Base-by-base conservation (phyloP, 306 rosid species). In the Luffa acutangula region DNA sequence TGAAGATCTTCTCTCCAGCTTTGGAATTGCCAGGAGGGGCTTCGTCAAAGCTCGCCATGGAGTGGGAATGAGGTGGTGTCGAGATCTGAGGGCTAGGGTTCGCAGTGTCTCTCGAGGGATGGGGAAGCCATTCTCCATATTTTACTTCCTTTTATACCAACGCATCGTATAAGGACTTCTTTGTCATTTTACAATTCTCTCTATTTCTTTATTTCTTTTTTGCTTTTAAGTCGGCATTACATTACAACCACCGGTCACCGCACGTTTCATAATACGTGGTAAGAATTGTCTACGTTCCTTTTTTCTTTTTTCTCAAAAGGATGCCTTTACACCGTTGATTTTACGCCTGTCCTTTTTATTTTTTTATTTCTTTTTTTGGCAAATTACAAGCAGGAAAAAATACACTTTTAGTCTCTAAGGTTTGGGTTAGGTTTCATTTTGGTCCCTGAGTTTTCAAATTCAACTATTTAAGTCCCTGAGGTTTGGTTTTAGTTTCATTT, bases 41-140 rank as follows among this genome's bases (percentile, higher is more conserved):
- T 46, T 71, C 57, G 57, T 71, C 57, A 71, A 71, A 71, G 76
- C 76, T 71, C 1, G 76, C 76, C 76, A 71, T 71, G 20, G 37
- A 20, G 54, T 63, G 0, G 31, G 21, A 36, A 36, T 64, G 14
- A 66, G 49, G 13, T 15, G 9, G 33, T 31, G n/a, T 11, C 45
- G 57, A 25, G 56, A 71, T 71, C 76, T 71, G 57, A 71, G 4
- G 3, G 57, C 76, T 71, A 71, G 76, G 76, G 76, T 46, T 71
- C 6, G 18, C 39, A 1, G 39, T 2, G 37, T 21, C 3, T 2
- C 33, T n/a, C 3, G 76, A 33, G 0, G 56, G 2, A 4, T 21
- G 49, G 18, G 33, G 69, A 33, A 62, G 4, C 42, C 11, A 9
- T 7, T 64, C 5, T 2, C 18, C 0, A 1, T n/a, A 21, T 6